These are phyloP conservation scores for Paracorniculantispora psalliotae DNA, from an alignment of 2,329 filamentous ascomycete species.

Conservation along the genomic window DNA sequence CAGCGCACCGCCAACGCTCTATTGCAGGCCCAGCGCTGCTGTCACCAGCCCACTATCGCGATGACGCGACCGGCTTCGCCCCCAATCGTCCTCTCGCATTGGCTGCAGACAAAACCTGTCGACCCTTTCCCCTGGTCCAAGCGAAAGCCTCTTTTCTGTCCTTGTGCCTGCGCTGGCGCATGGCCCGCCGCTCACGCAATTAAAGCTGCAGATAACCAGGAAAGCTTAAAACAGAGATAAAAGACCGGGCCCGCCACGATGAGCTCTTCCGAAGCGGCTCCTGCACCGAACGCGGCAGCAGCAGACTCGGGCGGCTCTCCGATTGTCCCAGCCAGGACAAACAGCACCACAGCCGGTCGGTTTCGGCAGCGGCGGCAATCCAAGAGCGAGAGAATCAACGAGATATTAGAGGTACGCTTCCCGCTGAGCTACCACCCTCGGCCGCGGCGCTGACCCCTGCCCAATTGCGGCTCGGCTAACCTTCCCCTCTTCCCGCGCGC, in stretches of 20 bases:
- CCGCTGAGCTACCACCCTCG: too few species aligned
- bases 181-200: not conserved
- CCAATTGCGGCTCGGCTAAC: not conserved
- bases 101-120: not conserved
- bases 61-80: slow-evolving; percentile 9
- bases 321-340: not conserved
- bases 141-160: not conserved
- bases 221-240: not conserved
- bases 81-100: slow-evolving; percentile 4
- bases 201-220: not conserved
- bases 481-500: not conserved
- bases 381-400: slow-evolving; percentile 37
- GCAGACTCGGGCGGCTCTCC: not conserved
- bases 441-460: too few species aligned
- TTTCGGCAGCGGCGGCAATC: slow-evolving; percentile 25
- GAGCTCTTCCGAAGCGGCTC: not conserved
- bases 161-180: not conserved
- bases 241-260: not conserved
- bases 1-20: not conserved
- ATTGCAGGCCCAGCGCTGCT: not conserved
- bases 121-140: not conserved
- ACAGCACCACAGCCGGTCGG: slow-evolving; percentile 14
- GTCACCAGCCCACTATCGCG: slow-evolving; percentile 1
- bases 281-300: not conserved
- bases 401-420: slow-evolving; percentile 41